These are phyloP conservation scores for Flueggea neowawraea DNA, from an alignment of 441 rosid genomes.

Conservation along the genomic window DNA sequence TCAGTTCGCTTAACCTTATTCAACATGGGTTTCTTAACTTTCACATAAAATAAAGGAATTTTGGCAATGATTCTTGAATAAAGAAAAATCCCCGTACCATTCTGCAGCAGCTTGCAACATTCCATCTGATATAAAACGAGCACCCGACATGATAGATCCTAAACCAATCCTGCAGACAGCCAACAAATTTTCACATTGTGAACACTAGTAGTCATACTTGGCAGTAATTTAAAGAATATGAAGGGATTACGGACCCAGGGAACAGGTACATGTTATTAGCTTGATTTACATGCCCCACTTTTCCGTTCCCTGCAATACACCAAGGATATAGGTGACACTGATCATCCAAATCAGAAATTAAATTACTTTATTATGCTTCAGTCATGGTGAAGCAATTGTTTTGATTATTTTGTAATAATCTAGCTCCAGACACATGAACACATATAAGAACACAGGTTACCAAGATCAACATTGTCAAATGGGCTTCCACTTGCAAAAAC, in stretches of 20 bases:
- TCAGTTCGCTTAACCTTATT: too few species aligned
- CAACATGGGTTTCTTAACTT: too few species aligned
- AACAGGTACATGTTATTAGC: slow-evolving; percentile 99
- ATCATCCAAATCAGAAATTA: not conserved
- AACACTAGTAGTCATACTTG: not conserved
- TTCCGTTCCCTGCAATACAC: slow-evolving; percentile 70
- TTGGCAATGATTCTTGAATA: not conserved
- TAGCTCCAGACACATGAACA: slow-evolving; percentile 1
- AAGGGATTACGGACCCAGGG: slow-evolving; percentile 72
- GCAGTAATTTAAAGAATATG: slow-evolving; percentile 3
- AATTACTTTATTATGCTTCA: not conserved
- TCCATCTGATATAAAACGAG: slow-evolving; percentile 73
- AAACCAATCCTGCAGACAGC: slow-evolving; percentile 71
- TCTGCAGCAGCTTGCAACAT: slow-evolving; percentile 94
- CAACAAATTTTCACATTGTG: slow-evolving; percentile 4
- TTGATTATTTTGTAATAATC: too few species aligned
- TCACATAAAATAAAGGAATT: too few species aligned
- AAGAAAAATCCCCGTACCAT: slow-evolving; percentile 45
- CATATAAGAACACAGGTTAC: slow-evolving; percentile 32
- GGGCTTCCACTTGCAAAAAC: slow-evolving; percentile 99
- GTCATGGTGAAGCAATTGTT: too few species aligned
- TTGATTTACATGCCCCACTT: slow-evolving; percentile 90
- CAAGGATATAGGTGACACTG: slow-evolving; percentile 2
- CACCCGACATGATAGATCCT: slow-evolving; percentile 88
- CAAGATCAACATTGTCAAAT: slow-evolving; percentile 75